phyloP scores from a whole-genome alignment of 768 basidiomycete genomes.

The Udeniomyces megalosporus region DNA sequence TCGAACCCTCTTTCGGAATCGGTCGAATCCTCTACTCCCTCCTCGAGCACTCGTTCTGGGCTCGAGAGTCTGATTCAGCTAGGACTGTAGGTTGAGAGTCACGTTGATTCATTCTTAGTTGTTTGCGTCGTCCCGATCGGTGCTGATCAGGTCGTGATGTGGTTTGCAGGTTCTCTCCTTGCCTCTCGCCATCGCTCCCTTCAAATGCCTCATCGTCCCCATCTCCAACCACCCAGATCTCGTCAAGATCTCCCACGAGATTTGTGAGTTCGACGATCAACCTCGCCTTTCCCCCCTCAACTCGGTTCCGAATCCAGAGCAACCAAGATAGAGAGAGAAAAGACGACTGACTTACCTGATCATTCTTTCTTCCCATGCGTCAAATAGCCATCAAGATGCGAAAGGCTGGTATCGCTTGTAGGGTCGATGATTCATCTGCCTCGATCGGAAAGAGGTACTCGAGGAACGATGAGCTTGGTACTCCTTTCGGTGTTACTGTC shows the following conservation, averaged over 20 bases:
- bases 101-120: neutral
- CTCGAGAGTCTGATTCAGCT: conserved; percentile 75
- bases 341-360: too few relatives aligned
- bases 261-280: conserved; percentile 53
- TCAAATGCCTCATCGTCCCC: conserved; percentile 92
- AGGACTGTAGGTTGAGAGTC: conserved; percentile 48
- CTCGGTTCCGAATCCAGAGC: too few relatives aligned
- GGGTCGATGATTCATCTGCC: conserved; percentile 88
- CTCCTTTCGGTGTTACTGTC: conserved; percentile 87
- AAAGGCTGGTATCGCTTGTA: conserved; percentile 70
- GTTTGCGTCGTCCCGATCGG: too few relatives aligned
- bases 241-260: conserved; percentile 63
- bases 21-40: conserved; percentile 88
- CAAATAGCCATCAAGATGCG: conserved; percentile 67
- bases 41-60: conserved; percentile 93
- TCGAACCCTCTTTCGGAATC: conserved; percentile 95
- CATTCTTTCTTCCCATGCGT: neutral
- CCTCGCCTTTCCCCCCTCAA: neutral
- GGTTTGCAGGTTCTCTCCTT: conserved; percentile 62
- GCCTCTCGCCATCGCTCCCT: conserved; percentile 77
- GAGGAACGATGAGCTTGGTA: conserved; percentile 94
- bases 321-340: too few relatives aligned
- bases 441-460: conserved; percentile 95
- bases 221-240: conserved; percentile 74
- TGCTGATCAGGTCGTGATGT: too few relatives aligned